A percentile compares a stretch with the other conserved stretches of the same genome.
Conservation (phyloP, 1,139 yeast genomes). For the Yamadazyma taylorii region DNA sequence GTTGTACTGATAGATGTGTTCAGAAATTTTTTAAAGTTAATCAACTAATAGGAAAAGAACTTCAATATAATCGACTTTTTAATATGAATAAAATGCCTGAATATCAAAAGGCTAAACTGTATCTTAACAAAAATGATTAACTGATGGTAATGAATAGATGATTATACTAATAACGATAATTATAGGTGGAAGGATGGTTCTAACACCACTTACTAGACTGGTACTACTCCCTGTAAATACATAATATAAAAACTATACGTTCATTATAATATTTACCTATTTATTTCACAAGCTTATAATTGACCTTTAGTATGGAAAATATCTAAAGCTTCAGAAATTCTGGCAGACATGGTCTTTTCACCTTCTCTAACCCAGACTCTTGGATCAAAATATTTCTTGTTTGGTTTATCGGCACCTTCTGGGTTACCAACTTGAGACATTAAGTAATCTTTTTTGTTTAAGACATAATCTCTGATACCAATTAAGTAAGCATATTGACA, state of each 20-base stretch:
- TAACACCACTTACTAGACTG: too few species aligned
- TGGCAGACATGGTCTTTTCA: conserved; percentile 94
- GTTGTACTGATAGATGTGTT: conserved; percentile 79
- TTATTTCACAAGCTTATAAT: conserved; percentile 35
- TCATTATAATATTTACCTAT: conserved; percentile 2
- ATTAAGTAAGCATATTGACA: conserved; percentile 96
- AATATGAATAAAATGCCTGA: conserved; percentile 41
- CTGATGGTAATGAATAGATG: too few species aligned
- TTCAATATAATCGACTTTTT: conserved; percentile 32
- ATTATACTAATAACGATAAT: too few species aligned
- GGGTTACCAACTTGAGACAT: conserved; percentile 95
- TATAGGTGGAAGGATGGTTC: too few species aligned
- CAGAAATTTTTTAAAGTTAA: conserved; percentile 70
- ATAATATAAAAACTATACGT: conserved; percentile 1
- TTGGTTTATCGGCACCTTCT: conserved; percentile 98
- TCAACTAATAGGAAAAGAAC: conserved; percentile 52
- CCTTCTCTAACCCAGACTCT: conserved; percentile 99
- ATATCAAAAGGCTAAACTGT: conserved; percentile 28
- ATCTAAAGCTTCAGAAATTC: conserved; percentile 80
- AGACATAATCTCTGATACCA: conserved; percentile 97
- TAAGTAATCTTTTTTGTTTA: conserved; percentile 94
- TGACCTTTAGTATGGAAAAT: conserved; percentile 81
- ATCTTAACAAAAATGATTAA: conserved; percentile 2
- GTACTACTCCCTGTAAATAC: conserved; percentile 3
- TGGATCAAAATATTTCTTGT: conserved; percentile 99